These are phyloP conservation scores for Aspergillus carbonarius DNA, from an alignment of 2,329 filamentous ascomycete genomes.

Conservation along the genomic window DNA sequence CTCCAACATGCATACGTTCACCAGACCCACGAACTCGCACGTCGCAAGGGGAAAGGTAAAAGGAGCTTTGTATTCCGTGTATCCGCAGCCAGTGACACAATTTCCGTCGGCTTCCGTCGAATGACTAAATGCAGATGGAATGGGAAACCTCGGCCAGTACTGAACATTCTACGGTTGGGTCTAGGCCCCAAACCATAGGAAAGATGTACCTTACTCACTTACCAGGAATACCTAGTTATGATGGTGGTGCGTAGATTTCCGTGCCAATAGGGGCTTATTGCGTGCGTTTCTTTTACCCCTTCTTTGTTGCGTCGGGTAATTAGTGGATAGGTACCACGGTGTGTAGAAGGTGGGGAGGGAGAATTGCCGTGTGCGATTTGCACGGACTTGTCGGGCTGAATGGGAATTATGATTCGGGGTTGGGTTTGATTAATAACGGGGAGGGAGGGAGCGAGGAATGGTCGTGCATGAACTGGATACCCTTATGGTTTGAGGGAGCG, in stretches of 20 bases:
- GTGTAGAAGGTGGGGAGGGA: background rate
- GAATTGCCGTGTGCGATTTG: background rate
- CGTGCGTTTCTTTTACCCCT: background rate
- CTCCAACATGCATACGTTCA: no score
- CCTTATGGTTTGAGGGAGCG: background rate
- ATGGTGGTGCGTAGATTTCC: background rate
- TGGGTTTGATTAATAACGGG: background rate
- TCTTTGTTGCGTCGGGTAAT: background rate
- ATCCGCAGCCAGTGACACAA: slow-evolving; percentile 17
- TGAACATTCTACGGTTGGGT: background rate
- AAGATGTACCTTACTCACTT: background rate
- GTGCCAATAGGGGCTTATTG: background rate
- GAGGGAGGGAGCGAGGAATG: background rate
- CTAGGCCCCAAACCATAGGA: background rate
- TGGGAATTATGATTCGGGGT: background rate
- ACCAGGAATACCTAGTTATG: background rate
- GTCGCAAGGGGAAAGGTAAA: background rate
- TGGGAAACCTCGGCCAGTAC: background rate
- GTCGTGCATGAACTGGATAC: background rate
- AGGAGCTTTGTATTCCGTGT: background rate
- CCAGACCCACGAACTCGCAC: no score
- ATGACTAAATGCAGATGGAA: background rate
- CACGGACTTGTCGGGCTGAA: background rate
- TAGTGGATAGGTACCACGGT: background rate
- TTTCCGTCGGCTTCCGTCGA: background rate